Base-by-base conservation (phyloP, 1,284 basidiomycete genomes). In the Apiotrichum domesticum region DNA sequence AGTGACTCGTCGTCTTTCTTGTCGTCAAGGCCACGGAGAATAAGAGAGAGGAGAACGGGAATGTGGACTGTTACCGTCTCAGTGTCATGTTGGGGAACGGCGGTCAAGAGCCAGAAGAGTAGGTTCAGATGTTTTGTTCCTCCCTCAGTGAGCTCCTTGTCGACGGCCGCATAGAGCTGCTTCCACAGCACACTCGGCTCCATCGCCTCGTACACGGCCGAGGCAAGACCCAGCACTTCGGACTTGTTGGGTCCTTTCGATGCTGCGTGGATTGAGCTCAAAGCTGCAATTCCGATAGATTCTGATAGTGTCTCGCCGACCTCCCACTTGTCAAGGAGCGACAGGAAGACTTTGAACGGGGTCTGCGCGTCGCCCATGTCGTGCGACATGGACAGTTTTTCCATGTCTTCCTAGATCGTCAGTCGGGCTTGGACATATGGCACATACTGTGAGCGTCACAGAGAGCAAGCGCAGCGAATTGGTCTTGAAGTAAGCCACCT, bases 241-340 rank as follows among this genome's bases (percentile, higher is more conserved):
- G 54, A 14, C 37, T 33, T 13, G 39, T 45, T 15, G 21, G 35
- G 35, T 11, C 43, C 55, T 13, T 13, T 56, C 35, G 59, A 39
- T 0, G 63, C 57, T 10, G 55, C 46, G 41, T 58, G 64, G 49
- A 70, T 61, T 6, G 63, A 55, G 8, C 54, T 48, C 43, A 74
- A 45, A 0, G 87, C 82, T 63, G 96, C 89, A 56, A 90, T 84
- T 4, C 90, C 84, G 39, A 97, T 77, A 1, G 79, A 80, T 46
- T 89, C 84, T 0, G 92, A 94, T 33, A 98, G 76, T 0, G 84
- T 81, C 15, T 84, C 84, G 0, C 95, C 95, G 51, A 98, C 87
- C 74, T 97, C 93, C 88, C 91, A 97, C 73, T 96, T 96, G 76
- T 99, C 96, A 61, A 98, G 79, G 14, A 98, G 75, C 1, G 93